Conservation (phyloP, 2,329 filamentous ascomycete species). For the Aspergillus brunneoviolaceus region DNA sequence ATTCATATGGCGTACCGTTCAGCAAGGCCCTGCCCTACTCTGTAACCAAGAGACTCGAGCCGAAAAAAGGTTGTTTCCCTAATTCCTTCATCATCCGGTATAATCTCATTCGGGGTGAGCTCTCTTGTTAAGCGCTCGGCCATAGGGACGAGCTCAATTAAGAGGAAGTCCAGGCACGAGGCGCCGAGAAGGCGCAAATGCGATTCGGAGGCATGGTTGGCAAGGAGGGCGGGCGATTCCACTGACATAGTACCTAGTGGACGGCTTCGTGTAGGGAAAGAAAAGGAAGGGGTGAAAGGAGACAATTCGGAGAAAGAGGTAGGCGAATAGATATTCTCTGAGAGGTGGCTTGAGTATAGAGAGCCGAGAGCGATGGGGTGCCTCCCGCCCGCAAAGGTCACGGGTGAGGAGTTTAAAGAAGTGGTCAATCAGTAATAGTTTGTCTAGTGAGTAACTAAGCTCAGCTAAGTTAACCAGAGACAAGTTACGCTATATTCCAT, state of each 20-base stretch:
- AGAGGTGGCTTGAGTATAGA: not conserved
- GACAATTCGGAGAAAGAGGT: too few species aligned
- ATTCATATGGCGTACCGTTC: conserved; percentile 64
- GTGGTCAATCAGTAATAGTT: too few species aligned
- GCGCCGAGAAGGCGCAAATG: conserved; percentile 73
- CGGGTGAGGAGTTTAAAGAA: not conserved
- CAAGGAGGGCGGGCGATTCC: conserved; percentile 66
- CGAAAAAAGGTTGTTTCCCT: conserved; percentile 82
- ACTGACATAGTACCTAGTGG: conserved; percentile 61
- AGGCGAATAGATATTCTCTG: too few species aligned
- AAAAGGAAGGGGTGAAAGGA: too few species aligned
- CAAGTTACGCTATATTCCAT: too few species aligned
- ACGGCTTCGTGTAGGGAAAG: not conserved
- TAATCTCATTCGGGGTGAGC: conserved; percentile 43
- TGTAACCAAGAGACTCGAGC: conserved; percentile 80
- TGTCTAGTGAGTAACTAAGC: too few species aligned
- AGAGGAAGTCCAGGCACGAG: conserved; percentile 87
- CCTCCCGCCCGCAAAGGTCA: not conserved
- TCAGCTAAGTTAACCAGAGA: too few species aligned
- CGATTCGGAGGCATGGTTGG: conserved; percentile 69
- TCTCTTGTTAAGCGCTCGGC: conserved; percentile 82
- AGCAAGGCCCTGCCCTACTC: conserved; percentile 87
- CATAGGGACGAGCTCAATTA: conserved; percentile 96
- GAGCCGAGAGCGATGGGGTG: not conserved
- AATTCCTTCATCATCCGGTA: conserved; percentile 64